Base-by-base conservation (phyloP, 2,329 filamentous ascomycete genomes). In the Botryosphaeria dothidea region DNA sequence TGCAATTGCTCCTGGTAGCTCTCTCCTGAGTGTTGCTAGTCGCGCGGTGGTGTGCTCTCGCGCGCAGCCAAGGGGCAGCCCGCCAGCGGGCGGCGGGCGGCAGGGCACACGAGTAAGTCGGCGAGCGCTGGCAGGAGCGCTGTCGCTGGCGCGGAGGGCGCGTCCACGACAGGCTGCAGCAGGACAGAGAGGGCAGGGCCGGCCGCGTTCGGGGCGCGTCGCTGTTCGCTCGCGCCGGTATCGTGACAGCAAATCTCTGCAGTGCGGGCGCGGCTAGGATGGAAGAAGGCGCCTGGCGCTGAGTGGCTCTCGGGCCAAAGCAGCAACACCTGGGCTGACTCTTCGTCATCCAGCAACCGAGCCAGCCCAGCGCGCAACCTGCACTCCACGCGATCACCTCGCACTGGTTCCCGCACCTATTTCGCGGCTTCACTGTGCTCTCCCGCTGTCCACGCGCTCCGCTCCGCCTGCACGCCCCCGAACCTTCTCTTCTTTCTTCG, bases 311-410 rank as follows among this genome's bases (percentile, higher is more conserved):
- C 51, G 62, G 62, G 34, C 58, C 46, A 49, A 45, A 45, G 56
- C 56, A 60, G 56, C 58, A 62, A 62, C 58, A 62, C 58, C 58
- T 49, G 58, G 45, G 58, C 58, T 62, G 62, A 64, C 62, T 64
- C 62, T 64, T 64, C 62, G 62, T 64, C 62, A 64, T 64, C 41
- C 62, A 51, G 45, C 56, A 60, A 46, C 56, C 56, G 56, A 60
- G 56, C 56, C 48, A 64, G 62, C 51, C 62, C 51, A 64, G 51
- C 17, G 62, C 51, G 49, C 51, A 64, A 56, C 62, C 51, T 64
- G 62, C 62, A 56, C 62, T 64, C 62, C 62, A 57, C 62, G 51
- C 62, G 38, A 57, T 45, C 51, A 57, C 62, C 62, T 57, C 62
- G 49, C 62, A 64, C 62, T 36, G 49, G 48, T 27, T 46, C 34